Percentiles rank a stretch among this genome's conserved stretches.
Conservation (phyloP, 2,329 filamentous ascomycete genomes). For the Claviceps monticola region DNA sequence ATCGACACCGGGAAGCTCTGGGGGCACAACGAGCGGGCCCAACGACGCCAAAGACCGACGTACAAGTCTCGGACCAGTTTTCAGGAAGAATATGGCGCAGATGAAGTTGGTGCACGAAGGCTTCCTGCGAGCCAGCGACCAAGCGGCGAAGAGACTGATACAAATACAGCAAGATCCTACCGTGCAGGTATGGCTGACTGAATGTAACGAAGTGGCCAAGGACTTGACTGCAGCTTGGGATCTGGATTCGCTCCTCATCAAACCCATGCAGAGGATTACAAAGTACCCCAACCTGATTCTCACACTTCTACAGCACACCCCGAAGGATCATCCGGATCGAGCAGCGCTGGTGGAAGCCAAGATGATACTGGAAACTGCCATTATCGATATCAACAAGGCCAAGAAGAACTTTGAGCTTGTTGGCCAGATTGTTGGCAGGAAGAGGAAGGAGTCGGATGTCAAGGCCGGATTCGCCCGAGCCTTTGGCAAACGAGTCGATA, state of each 20-base stretch:
- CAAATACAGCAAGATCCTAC: conserved; percentile 49
- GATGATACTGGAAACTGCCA: conserved; percentile 46
- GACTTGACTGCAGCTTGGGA: conserved; percentile 93
- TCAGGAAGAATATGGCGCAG: conserved; percentile 41
- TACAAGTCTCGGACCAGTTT: conserved; percentile 39
- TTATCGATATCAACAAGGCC: conserved; percentile 82
- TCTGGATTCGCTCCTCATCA: conserved; percentile 88
- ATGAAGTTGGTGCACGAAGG: conserved; percentile 49
- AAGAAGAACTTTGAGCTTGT: conserved; percentile 92
- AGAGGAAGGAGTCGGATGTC: conserved; percentile 80
- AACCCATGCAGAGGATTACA: conserved; percentile 85
- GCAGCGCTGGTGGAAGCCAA: conserved; percentile 43
- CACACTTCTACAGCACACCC: conserved; percentile 66
- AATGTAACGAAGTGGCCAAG: conserved; percentile 83
- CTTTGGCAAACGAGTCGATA: conserved; percentile 79
- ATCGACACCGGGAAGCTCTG: conserved; percentile 24
- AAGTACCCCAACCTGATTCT: conserved; percentile 85
- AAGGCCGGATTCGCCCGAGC: conserved; percentile 74
- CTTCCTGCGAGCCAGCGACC: conserved; percentile 49
- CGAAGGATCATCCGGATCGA: conserved; percentile 71
- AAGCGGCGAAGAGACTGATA: conserved; percentile 45
- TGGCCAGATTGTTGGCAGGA: conserved; percentile 72
- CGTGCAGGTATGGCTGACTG: conserved; percentile 74
- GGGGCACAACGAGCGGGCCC: conserved; percentile 23
- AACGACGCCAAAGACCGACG: conserved; percentile 39